Conservation (phyloP, 176 grass and related monocot genomes). For the Oryza punctata region DNA sequence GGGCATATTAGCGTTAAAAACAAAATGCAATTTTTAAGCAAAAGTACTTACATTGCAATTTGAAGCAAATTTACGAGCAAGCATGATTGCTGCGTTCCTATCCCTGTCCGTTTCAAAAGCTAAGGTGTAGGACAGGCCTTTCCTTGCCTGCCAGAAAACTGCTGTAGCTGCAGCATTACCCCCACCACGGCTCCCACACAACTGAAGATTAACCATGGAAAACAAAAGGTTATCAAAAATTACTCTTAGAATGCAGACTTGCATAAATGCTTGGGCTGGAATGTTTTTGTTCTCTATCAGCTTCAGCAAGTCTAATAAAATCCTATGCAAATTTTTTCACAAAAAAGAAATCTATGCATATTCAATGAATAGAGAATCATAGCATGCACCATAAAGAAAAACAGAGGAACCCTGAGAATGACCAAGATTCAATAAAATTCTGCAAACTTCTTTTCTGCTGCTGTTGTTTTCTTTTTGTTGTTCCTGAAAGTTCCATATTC, state of each 20-base stretch:
- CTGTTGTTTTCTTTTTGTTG: not conserved
- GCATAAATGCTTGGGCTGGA: not conserved
- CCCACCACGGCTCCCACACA: constrained; percentile 84
- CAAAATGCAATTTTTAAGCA: not conserved
- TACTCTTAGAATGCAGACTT: not conserved
- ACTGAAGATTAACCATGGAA: constrained; percentile 47
- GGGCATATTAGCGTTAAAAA: not conserved
- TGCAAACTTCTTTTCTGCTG: not conserved
- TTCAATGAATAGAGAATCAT: not conserved
- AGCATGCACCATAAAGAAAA: not conserved
- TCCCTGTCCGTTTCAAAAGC: constrained; percentile 92
- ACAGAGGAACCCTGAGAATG: not conserved
- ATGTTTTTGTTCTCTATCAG: not conserved
- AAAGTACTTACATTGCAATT: constrained; percentile 74
- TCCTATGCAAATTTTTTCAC: not conserved
- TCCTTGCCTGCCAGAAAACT: constrained; percentile 88
- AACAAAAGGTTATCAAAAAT: constrained; percentile 36
- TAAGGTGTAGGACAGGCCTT: constrained; percentile 65
- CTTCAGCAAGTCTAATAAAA: not conserved
- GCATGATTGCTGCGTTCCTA: constrained; percentile 83
- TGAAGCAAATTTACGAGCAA: constrained; percentile 86
- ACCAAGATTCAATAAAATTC: constrained; percentile 5
- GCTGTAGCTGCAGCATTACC: constrained; percentile 73
- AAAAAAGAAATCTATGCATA: not conserved
- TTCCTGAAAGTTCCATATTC: not conserved